Conservation (phyloP, 148 eudicot genomes). For the Dysphania ambrosioides region DNA sequence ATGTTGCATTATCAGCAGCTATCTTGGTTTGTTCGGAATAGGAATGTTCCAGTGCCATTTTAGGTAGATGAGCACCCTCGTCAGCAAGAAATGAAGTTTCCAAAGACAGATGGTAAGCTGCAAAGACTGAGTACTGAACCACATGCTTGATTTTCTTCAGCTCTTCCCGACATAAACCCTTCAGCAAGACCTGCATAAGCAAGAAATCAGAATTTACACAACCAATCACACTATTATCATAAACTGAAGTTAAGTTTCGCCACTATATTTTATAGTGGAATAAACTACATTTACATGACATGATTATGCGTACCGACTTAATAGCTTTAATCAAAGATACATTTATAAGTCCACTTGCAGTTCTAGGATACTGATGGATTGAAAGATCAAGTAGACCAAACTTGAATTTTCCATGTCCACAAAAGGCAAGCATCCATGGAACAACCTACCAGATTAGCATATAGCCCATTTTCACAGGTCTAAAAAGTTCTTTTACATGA, state of each 20-base stretch:
- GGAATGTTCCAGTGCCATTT: conserved; percentile 37
- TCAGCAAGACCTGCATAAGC: conserved; percentile 61
- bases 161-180: conserved; percentile 73
- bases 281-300: neutral
- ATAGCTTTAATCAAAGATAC: neutral
- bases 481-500: neutral
- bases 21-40: conserved; percentile 31
- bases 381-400: neutral
- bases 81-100: conserved; percentile 95
- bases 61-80: conserved; percentile 95
- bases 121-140: conserved; percentile 82
- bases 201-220: neutral
- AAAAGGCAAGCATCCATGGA: neutral
- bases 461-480: neutral
- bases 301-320: neutral
- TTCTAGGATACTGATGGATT: neutral
- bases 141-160: conserved; percentile 84
- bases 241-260: neutral
- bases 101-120: conserved; percentile 89
- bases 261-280: neutral
- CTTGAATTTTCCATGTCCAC: neutral
- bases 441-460: neutral
- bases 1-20: conserved; percentile 33
- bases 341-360: neutral
- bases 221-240: neutral